Conservation (phyloP, 495 filamentous ascomycete genomes). For the Aspergillus ostianus region DNA sequence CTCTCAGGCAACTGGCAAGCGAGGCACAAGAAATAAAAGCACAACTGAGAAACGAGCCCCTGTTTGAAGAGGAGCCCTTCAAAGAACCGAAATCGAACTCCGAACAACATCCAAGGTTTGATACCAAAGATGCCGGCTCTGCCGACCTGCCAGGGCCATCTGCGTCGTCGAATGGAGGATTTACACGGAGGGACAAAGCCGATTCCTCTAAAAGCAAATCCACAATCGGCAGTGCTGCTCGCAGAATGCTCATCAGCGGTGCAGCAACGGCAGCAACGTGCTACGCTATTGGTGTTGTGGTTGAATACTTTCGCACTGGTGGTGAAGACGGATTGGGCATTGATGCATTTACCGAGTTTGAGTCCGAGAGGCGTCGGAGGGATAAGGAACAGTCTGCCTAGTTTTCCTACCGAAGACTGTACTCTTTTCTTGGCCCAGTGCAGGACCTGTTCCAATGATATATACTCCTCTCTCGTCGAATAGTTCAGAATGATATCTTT, state of each 20-base stretch:
- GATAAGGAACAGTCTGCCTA: constrained; percentile 9
- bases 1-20: constrained; percentile 17
- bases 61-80: constrained; percentile 3
- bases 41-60: background rate
- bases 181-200: constrained; percentile 11
- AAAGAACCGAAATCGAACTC: constrained; percentile 20
- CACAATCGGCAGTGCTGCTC: constrained; percentile 35
- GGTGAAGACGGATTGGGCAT: constrained; percentile 53
- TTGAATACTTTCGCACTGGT: constrained; percentile 63
- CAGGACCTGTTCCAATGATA: no score
- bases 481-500: no score
- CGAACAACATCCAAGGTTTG: constrained; percentile 49
- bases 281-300: constrained; percentile 68
- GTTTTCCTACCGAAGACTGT: background rate
- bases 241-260: constrained; percentile 55
- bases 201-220: constrained; percentile 22
- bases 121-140: constrained; percentile 49
- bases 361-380: constrained; percentile 37
- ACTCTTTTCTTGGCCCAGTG: background rate
- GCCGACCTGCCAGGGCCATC: constrained; percentile 21
- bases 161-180: background rate
- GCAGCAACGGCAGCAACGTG: constrained; percentile 58
- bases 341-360: constrained; percentile 50
- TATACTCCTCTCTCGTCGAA: no score
- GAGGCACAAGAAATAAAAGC: background rate